Percentiles rank a stretch among this genome's conserved stretches.
Evolutionary conservation across 23 red algal genomes (phyloP).

Genomic region (Cyanidium caldarium): DNA sequence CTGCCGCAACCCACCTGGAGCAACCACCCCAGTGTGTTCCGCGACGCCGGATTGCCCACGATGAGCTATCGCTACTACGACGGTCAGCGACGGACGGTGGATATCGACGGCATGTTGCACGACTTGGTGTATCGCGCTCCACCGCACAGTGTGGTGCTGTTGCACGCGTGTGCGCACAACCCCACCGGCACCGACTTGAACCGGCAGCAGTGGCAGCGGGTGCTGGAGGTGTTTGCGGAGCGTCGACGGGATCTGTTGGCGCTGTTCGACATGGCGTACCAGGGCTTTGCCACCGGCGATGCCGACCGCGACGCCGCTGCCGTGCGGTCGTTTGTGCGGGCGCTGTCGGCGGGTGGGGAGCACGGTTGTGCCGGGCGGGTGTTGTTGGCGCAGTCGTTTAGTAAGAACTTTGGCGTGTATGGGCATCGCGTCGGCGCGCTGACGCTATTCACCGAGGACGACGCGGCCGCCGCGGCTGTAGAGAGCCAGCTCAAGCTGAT

Average conservation of each 20-base stretch:
- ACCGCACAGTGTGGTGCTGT: slow-evolving; percentile 39
- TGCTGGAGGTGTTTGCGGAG: slow-evolving; percentile 31
- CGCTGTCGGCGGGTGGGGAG: too few species aligned
- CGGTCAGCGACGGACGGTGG: slow-evolving; percentile 20
- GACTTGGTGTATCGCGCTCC: slow-evolving; percentile 34
- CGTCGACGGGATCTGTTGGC: slow-evolving; percentile 24
- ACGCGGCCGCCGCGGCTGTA: slow-evolving; percentile 27
- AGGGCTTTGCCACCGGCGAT: slow-evolving; percentile 76
- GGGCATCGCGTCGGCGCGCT: slow-evolving; percentile 67
- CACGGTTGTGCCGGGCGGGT: too few species aligned
- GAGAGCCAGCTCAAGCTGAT: slow-evolving; percentile 64
- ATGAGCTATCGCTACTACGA: slow-evolving; percentile 55
- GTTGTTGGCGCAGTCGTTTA: slow-evolving; percentile 51
- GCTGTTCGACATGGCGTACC: slow-evolving; percentile 84
- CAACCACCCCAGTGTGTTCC: slow-evolving; percentile 49
- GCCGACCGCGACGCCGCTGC: slow-evolving; percentile 47
- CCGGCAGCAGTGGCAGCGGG: slow-evolving; percentile 35
- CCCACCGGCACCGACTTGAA: slow-evolving; percentile 61
- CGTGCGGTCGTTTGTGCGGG: slow-evolving; percentile 32
- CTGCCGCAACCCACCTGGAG: slow-evolving; percentile 57
- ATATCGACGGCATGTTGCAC: slow-evolving; percentile 33
- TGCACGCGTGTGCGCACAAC: slow-evolving; percentile 81
- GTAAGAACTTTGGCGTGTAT: slow-evolving; percentile 78
- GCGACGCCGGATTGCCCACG: slow-evolving; percentile 27
- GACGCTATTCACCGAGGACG: slow-evolving; percentile 33